A percentile compares a stretch with the other conserved stretches of the same genome.
These are phyloP conservation scores for Colletotrichum sp. DNA, from an alignment of 2,329 filamentous ascomycete genomes.

Conservation along the genomic window DNA sequence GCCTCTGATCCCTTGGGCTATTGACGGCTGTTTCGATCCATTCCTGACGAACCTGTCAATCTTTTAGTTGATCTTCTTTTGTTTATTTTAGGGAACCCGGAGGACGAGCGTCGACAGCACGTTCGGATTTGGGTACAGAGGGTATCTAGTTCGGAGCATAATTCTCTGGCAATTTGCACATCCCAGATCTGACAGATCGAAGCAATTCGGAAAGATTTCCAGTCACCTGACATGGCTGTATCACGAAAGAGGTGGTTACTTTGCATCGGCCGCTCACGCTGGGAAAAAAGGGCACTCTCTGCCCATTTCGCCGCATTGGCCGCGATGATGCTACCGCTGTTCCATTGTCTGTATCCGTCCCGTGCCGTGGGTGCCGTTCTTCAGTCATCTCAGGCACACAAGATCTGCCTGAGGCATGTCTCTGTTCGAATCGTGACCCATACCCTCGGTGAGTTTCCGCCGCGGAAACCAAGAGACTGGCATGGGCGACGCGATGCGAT, in stretches of 20 bases:
- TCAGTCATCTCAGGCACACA: not conserved
- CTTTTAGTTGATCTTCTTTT: not conserved
- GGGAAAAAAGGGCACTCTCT: not conserved
- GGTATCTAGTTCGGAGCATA: not conserved
- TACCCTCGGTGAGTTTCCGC: conserved; percentile 17
- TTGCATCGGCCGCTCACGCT: not conserved
- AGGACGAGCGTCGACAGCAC: not conserved
- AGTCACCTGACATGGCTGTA: not conserved
- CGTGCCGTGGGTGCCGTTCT: not conserved
- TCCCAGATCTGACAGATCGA: not conserved
- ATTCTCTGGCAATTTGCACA: not conserved
- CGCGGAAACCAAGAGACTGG: not conserved
- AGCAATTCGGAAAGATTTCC: not conserved
- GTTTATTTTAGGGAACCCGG: not conserved
- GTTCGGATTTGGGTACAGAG: not conserved
- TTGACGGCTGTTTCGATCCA: not conserved
- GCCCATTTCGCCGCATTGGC: not conserved
- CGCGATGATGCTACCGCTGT: not conserved
- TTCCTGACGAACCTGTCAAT: not conserved
- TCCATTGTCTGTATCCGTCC: not conserved
- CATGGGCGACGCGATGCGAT: conserved; percentile 16
- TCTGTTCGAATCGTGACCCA: not conserved
- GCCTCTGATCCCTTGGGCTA: not conserved
- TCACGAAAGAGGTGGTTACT: not conserved
- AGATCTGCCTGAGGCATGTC: not conserved